Evolutionary conservation across 148 eudicot genomes (phyloP), one percentile per base, ranked within the genome.

Genomic region (Vaccinium macrocarpon): DNA sequence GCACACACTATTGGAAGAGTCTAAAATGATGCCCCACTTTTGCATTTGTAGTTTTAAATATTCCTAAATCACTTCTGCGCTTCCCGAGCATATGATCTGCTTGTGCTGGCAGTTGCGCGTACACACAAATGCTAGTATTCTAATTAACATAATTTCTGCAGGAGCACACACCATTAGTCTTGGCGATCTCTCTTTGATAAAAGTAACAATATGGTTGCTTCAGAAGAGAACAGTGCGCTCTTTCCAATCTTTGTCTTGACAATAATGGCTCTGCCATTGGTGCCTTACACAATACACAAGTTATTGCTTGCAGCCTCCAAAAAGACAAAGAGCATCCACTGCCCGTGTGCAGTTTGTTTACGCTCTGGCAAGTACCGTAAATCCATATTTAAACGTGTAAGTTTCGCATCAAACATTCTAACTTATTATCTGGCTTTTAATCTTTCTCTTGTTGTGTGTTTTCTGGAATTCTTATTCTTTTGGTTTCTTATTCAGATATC

Each of bases 181-280:
- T 25, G 21, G 61, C 42, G 21, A 76, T 70, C 55, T 85, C 27
- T 25, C 16, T 46, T 50, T 38, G 76, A 76, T 59, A 85, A 83
- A 25, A 78, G 76, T 49, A 61, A 72, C 42, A 48, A 32, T 1
- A 96, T 96, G 99, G 95, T 94, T 72, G 89, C 92, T 84, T 91
- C 97, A 68, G 99, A 93, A 84, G 99, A 96, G 87, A 93, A 92
- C 70, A 93, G 92, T 90, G 88, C 95, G 11, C 79, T 96, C 85
- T 96, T 96, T 85, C 98, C 99, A 21, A 96, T 96, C 52, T 96
- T 96, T 79, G 91, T 96, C 73, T 89, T 94, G 87, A 91, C 99
- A 3, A 91, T 94, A 79, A 92, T 96, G 86, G 99, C 98, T 19
- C 62, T 96, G 80, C 97, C 99, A 64, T 89, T 96, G 75, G 95